These are phyloP conservation scores for Notholithocarpus densiflorus DNA, from an alignment of 306 rosid species.

Conservation along the genomic window DNA sequence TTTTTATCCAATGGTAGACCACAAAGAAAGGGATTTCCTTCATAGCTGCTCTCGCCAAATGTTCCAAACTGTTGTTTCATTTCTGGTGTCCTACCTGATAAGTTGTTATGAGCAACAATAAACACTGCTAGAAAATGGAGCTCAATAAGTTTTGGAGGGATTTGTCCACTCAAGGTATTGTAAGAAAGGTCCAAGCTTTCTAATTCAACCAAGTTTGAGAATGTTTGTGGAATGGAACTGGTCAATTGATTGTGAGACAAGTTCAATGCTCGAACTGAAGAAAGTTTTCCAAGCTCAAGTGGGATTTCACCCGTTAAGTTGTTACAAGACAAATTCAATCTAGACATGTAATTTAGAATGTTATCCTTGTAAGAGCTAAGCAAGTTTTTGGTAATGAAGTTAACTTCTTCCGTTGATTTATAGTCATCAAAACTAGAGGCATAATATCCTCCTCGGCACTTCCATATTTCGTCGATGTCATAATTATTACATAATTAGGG, in stretches of 20 bases:
- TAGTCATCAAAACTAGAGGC: no score
- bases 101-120: constrained; percentile 7
- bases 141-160: not conserved
- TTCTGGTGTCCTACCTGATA: not conserved
- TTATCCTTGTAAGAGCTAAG: not conserved
- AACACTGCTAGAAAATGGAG: not conserved
- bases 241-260: constrained; percentile 4
- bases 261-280: not conserved
- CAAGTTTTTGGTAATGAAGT: not conserved
- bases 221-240: not conserved
- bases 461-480: no score
- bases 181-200: constrained; percentile 16
- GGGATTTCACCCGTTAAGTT: not conserved
- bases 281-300: not conserved
- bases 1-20: not conserved
- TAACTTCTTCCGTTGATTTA: not conserved
- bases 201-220: not conserved
- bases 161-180: not conserved
- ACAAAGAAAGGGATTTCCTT: constrained; percentile 9
- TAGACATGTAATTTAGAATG: not conserved
- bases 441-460: no score
- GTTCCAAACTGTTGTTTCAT: not conserved
- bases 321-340: constrained; percentile 12
- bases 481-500: no score
- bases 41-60: not conserved